These are phyloP conservation scores for Cenococcum geophilum DNA, from an alignment of 495 filamentous ascomycete species.

Conservation along the genomic window DNA sequence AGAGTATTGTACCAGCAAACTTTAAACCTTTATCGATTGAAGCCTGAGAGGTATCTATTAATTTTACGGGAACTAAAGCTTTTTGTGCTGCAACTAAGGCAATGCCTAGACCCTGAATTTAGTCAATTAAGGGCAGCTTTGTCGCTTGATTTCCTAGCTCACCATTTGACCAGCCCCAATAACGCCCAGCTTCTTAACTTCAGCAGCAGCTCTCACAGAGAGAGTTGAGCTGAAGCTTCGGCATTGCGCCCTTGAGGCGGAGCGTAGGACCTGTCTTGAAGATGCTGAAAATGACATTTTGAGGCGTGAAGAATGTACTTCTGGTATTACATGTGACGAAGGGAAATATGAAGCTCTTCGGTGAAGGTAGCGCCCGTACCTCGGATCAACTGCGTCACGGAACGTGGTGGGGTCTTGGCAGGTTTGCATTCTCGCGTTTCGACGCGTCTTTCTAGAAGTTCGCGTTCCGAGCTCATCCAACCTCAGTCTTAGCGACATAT, in stretches of 20 bases:
- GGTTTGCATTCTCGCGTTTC: constrained; percentile 7
- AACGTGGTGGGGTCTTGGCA: constrained; percentile 14
- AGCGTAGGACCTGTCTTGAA: constrained; percentile 22
- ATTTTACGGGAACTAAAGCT: constrained; percentile 74
- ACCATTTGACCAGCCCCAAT: constrained; percentile 90
- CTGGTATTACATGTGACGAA: constrained; percentile 6
- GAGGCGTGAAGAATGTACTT: not conserved
- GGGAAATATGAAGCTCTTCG: not conserved
- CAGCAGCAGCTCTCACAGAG: constrained; percentile 47
- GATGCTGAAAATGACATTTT: constrained; percentile 23
- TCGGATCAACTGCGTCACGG: not conserved
- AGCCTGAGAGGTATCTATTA: constrained; percentile 78
- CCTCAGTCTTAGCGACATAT: constrained; percentile 22
- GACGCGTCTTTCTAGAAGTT: constrained; percentile 2
- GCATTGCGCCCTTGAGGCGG: constrained; percentile 25
- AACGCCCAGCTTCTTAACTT: constrained; percentile 86
- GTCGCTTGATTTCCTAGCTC: not conserved
- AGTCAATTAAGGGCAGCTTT: constrained; percentile 26
- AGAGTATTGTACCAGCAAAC: constrained; percentile 52
- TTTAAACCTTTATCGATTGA: constrained; percentile 87
- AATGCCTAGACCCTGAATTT: constrained; percentile 79
- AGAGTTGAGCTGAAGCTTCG: constrained; percentile 51
- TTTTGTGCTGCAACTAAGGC: constrained; percentile 87
- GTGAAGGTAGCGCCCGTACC: constrained; percentile 5
- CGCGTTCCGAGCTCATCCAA: not conserved